Evolutionary conservation across 805 yeast genomes (phyloP), one percentile per base, ranked within the genome.

Genomic region (Candida awuae): DNA sequence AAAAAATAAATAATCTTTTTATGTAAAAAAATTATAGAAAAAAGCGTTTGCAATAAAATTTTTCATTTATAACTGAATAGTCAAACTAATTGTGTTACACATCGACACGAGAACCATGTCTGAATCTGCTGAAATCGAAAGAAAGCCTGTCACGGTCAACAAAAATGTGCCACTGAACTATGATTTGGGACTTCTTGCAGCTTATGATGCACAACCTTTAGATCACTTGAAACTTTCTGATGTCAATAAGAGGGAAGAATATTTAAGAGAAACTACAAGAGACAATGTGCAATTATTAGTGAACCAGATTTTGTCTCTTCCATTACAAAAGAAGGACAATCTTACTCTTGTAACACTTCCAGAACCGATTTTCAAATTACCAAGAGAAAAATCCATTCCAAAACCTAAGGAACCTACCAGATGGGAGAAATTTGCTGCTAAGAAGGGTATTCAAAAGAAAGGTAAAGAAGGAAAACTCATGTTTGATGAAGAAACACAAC

Each of bases 381-480:
- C 99, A 39, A 75, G 99, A 70, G 99, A 92, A 61, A 92, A 92
- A 66, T 80, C 96, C 34, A 65, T 92, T 53, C 98, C 98, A 43
- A 88, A 87, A 65, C 78, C 84, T 39, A 92, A 85, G 67, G 81
- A 90, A 39, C 84, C 79, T 52, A 88, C 98, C 49, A 87, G 80
- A 66, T 92, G 99, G 99, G 96, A 92, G 66, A 73, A 74, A 56
- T 92, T 92, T 68, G 99, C 99, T 48, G 83, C 83, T 43, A 84
- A 77, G 72, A 92, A 92, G 67, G 97, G 97, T 55, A 92, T 92
- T 59, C 70, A 82, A 63, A 74, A 94, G 65, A 88, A 84, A 70
- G 84, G 84, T 44, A 87, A 81, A 60, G 80, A 84, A 21, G 96
- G 95, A 34, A 92, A 85, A 65, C 68, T 80, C 74, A 86, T 84